Conservation (phyloP, 208 protist species). For the Leishmania turanica region DNA sequence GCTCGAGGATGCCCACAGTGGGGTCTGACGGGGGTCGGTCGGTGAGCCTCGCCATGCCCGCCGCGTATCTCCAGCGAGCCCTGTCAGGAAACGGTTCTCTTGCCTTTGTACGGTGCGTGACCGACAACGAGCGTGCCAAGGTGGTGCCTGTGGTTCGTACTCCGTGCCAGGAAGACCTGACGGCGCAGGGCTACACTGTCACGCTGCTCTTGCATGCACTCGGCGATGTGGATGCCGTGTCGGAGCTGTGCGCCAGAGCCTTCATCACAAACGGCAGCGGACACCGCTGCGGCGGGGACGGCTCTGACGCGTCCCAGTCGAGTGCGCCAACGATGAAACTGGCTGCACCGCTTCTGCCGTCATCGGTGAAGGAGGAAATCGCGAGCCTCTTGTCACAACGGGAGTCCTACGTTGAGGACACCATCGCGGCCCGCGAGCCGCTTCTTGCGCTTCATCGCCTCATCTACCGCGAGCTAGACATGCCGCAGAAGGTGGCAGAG, state of each 20-base stretch:
- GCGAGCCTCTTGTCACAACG: conserved; percentile 35
- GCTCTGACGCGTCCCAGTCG: not conserved
- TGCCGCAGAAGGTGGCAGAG: conserved; percentile 57
- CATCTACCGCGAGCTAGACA: conserved; percentile 67
- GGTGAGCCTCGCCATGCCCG: conserved; percentile 25
- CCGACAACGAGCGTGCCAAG: conserved; percentile 46
- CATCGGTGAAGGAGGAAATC: conserved; percentile 32
- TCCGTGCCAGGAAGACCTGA: conserved; percentile 71
- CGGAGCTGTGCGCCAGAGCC: conserved; percentile 34
- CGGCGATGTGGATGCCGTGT: conserved; percentile 74
- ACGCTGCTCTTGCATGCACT: conserved; percentile 78
- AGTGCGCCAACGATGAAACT: conserved; percentile 18
- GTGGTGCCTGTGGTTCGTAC: conserved; percentile 54
- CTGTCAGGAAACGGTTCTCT: conserved; percentile 12
- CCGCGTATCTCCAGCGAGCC: conserved; percentile 19
- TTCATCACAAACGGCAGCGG: not conserved
- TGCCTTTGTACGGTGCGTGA: conserved; percentile 14
- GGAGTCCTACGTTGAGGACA: conserved; percentile 51
- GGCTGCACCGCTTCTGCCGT: conserved; percentile 16
- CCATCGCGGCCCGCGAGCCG: conserved; percentile 75
- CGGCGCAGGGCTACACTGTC: conserved; percentile 61
- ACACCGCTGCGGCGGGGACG: not conserved
- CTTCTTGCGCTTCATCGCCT: conserved; percentile 82
- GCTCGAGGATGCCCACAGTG: not conserved
- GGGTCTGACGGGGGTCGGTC: not conserved